phyloP scores from a whole-genome alignment of 2,329 filamentous ascomycete species.

The Nigrospora sphaerica region DNA sequence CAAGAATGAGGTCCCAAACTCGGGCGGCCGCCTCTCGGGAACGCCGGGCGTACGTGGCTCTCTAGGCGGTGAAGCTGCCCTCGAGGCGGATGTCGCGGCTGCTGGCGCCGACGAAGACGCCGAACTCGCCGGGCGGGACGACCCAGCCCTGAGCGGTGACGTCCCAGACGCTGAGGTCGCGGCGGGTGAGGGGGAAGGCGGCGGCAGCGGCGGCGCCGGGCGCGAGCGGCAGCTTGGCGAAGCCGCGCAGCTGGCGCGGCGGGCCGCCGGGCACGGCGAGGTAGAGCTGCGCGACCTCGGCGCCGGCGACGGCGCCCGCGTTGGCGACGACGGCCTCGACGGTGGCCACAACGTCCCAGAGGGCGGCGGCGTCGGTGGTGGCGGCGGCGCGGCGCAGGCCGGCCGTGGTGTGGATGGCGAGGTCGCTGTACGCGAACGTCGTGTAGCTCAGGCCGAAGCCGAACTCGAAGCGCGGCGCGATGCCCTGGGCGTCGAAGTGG shows the following conservation, averaged over 20 bases:
- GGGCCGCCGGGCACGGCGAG: conserved; percentile 56
- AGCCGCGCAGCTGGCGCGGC: conserved; percentile 53
- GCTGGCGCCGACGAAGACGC: conserved; percentile 35
- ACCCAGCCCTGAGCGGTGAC: conserved; percentile 53
- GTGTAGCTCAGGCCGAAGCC: conserved; percentile 52
- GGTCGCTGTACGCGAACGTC: conserved; percentile 38
- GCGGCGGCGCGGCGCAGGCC: conserved; percentile 35
- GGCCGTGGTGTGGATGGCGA: conserved; percentile 22
- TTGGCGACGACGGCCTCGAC: conserved; percentile 58
- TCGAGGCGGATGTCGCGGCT: conserved; percentile 36
- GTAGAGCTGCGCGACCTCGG: conserved; percentile 51
- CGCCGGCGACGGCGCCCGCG: conserved; percentile 43
- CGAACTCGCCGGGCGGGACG: conserved; percentile 36
- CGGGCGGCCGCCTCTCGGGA: too few relatives aligned
- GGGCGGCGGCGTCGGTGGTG: conserved; percentile 45
- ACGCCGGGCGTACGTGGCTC: too few relatives aligned
- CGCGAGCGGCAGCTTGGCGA: conserved; percentile 48
- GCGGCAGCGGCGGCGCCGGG: conserved; percentile 40
- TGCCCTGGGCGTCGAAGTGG: conserved; percentile 37
- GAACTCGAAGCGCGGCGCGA: conserved; percentile 45
- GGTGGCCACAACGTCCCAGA: conserved; percentile 57
- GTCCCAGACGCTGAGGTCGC: conserved; percentile 63
- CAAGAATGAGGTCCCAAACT: too few relatives aligned
- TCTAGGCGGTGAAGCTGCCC: conserved; percentile 20
- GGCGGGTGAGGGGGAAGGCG: conserved; percentile 46